phyloP scores from a whole-genome alignment of 75 land plant genomes.

The Ceratopteris richardii region DNA sequence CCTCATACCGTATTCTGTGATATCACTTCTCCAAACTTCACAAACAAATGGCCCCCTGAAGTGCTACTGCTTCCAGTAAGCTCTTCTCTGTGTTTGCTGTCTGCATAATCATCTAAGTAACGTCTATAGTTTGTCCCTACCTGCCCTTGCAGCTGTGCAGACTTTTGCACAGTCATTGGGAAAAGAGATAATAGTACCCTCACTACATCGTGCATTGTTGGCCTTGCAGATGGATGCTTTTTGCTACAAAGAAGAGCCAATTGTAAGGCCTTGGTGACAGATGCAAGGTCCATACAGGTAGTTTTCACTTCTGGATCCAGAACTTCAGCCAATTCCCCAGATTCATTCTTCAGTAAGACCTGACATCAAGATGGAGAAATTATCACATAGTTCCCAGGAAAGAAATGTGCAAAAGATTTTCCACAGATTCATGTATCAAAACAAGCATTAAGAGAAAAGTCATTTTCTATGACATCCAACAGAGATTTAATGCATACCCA shows the following conservation, averaged over 20 bases:
- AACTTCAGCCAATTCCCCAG: slow-evolving; percentile 64
- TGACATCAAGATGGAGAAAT: slow-evolving; percentile 13
- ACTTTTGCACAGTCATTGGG: slow-evolving; percentile 15
- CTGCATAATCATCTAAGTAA: slow-evolving; percentile 62
- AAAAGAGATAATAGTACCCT: slow-evolving; percentile 58
- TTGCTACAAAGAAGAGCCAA: slow-evolving; percentile 87
- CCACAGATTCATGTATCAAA: too few species aligned
- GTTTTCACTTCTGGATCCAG: slow-evolving; percentile 71
- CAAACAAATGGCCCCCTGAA: slow-evolving; percentile 60
- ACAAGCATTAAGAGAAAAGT: too few species aligned
- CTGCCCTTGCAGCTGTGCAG: slow-evolving; percentile 6
- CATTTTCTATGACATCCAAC: too few species aligned
- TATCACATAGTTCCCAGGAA: too few species aligned
- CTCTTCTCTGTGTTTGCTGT: slow-evolving; percentile 44
- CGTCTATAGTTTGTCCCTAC: slow-evolving; percentile 7
- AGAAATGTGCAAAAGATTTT: too few species aligned
- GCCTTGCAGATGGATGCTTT: slow-evolving; percentile 68
- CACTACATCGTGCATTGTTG: slow-evolving; percentile 91
- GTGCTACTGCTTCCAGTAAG: slow-evolving; percentile 48
- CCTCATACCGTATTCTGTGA: slow-evolving; percentile 41
- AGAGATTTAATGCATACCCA: too few species aligned
- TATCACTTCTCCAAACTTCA: slow-evolving; percentile 55
- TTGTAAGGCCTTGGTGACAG: slow-evolving; percentile 70
- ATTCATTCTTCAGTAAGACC: slow-evolving; percentile 63
- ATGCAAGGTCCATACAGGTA: slow-evolving; percentile 48